phyloP scores from a whole-genome alignment of 257 asterid species.

The Capsicum pubescens region DNA sequence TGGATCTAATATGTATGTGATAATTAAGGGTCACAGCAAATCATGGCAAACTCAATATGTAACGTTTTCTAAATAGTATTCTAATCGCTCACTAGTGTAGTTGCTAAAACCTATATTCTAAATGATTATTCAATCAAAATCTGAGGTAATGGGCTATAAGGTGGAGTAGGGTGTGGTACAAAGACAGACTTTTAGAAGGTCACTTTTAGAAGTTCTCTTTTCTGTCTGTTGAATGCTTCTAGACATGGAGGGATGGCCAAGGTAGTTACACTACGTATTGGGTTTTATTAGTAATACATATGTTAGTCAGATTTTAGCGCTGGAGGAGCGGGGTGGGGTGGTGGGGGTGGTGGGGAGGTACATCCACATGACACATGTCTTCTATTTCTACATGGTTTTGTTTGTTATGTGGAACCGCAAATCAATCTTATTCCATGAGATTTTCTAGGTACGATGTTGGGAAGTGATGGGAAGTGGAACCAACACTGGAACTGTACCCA shows the following conservation, averaged over 20 bases:
- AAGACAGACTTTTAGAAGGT: background rate
- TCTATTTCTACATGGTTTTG: constrained; percentile 20
- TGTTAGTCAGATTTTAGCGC: background rate
- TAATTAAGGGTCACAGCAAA: background rate
- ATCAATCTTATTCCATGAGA: constrained; percentile 19
- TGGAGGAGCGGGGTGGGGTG: too few species aligned
- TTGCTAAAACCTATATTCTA: background rate
- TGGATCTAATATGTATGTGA: background rate
- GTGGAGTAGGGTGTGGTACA: background rate
- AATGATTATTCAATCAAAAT: background rate
- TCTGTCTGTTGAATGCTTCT: background rate
- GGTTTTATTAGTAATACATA: background rate
- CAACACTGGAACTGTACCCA: constrained; percentile 63
- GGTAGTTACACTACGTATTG: constrained; percentile 1
- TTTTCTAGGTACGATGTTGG: constrained; percentile 91
- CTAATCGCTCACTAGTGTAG: background rate
- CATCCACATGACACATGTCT: background rate
- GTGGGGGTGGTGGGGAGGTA: background rate
- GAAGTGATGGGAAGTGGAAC: constrained; percentile 74
- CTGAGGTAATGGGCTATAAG: background rate
- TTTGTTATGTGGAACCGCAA: background rate
- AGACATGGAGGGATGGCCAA: background rate
- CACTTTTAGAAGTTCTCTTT: background rate
- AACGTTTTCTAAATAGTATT: background rate
- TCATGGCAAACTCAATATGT: constrained; percentile 7